These are phyloP conservation scores for Suhomyces sp. DNA, from an alignment of 805 yeast species.

Conservation along the genomic window DNA sequence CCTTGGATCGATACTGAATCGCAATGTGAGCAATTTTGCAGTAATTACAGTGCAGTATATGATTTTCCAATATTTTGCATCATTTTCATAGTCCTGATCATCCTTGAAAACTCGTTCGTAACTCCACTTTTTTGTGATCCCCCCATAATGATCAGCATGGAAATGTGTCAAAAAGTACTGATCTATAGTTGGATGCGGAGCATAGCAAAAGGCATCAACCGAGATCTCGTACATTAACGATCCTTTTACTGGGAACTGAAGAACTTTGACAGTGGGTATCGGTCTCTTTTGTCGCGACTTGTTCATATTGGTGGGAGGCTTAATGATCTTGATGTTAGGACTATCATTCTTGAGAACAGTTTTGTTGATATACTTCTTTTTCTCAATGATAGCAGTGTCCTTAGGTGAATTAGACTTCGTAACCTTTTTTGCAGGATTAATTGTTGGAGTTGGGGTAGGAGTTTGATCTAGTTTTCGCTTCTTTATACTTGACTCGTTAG, in stretches of 20 bases:
- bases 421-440: too few species aligned
- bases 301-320: constrained; percentile 13
- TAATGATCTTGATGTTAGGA: constrained; percentile 12
- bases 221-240: constrained; percentile 38
- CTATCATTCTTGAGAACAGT: constrained; percentile 5
- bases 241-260: constrained; percentile 37
- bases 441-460: too few species aligned
- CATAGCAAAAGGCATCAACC: constrained; percentile 67
- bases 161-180: constrained; percentile 76
- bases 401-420: too few species aligned
- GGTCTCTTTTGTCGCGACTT: constrained; percentile 27
- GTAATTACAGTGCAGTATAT: constrained; percentile 78
- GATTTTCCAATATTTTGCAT: constrained; percentile 45
- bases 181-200: constrained; percentile 43
- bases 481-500: too few species aligned
- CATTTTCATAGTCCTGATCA: constrained; percentile 23
- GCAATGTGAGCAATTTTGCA: constrained; percentile 49
- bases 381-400: constrained; percentile 10
- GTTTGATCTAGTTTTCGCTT: too few species aligned
- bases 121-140: constrained; percentile 75
- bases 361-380: constrained; percentile 16
- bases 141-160: constrained; percentile 94
- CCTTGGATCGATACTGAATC: constrained; percentile 55
- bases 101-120: constrained; percentile 35
- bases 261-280: constrained; percentile 55